Evolutionary conservation across 306 rosid genomes (phyloP).

Genomic region (Potentilla sterilis): DNA sequence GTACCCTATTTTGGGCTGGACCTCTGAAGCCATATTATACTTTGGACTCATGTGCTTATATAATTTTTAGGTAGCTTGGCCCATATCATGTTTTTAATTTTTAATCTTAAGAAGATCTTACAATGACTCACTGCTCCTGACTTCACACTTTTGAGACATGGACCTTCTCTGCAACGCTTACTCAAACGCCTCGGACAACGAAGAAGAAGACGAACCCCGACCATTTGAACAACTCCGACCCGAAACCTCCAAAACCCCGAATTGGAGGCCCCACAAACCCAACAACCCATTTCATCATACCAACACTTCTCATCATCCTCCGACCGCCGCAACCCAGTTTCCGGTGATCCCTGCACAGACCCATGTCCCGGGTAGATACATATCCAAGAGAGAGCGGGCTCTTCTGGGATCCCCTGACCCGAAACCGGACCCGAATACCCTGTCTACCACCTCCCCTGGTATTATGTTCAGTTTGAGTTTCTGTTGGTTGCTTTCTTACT

Average conservation of each 20-base stretch:
- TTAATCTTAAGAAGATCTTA: too few species aligned
- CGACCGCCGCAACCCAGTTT: conserved; percentile 12
- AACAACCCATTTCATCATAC: conserved; percentile 16
- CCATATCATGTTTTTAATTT: too few species aligned
- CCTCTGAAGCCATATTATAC: too few species aligned
- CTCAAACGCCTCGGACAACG: conserved; percentile 52
- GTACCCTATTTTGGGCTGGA: neutral
- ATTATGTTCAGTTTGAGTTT: neutral
- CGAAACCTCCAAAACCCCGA: conserved; percentile 15
- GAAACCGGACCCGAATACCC: conserved; percentile 1
- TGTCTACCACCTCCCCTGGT: conserved; percentile 45
- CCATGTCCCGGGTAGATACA: conserved; percentile 59
- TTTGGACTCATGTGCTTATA: neutral
- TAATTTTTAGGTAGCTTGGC: too few species aligned
- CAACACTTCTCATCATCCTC: neutral
- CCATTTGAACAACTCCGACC: conserved; percentile 34
- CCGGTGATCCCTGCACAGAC: conserved; percentile 22
- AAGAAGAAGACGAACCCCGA: conserved; percentile 22
- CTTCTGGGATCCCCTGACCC: conserved; percentile 31
- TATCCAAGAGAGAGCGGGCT: conserved; percentile 82
- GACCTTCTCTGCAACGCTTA: conserved; percentile 61
- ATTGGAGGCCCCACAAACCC: conserved; percentile 25
- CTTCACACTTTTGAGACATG: conserved; percentile 26
- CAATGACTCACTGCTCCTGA: neutral
- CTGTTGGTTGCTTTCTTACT: neutral